These are phyloP conservation scores for Boletales sp. DNA, from an alignment of 768 basidiomycete species.

Conservation along the genomic window DNA sequence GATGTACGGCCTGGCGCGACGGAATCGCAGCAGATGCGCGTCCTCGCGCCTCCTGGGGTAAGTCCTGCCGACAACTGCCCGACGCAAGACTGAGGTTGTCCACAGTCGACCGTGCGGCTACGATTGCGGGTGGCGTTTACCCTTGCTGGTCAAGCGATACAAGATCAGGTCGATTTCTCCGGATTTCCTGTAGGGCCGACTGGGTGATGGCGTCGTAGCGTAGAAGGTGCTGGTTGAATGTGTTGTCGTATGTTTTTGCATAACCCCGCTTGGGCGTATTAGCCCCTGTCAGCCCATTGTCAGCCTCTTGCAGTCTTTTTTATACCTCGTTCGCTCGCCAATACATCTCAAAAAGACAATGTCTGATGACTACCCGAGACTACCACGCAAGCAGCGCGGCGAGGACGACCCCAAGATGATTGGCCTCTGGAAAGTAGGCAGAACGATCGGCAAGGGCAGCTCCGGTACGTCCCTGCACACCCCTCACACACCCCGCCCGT, in stretches of 20 bases:
- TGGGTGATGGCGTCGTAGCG: constrained; percentile 19
- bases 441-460: constrained; percentile 78
- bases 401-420: constrained; percentile 60
- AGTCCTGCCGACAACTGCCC: constrained; percentile 23
- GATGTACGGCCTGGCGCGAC: constrained; percentile 71
- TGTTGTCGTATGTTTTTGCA: constrained; percentile 5
- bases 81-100: neutral
- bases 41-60: constrained; percentile 84
- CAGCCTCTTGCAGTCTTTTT: constrained; percentile 14
- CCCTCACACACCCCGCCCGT: neutral
- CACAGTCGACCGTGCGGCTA: constrained; percentile 76
- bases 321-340: constrained; percentile 10
- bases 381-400: constrained; percentile 27
- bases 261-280: constrained; percentile 5
- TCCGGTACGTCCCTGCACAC: constrained; percentile 50
- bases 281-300: constrained; percentile 24
- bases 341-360: constrained; percentile 23
- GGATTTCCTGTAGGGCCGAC: constrained; percentile 82
- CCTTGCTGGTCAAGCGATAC: constrained; percentile 63
- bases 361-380: constrained; percentile 25
- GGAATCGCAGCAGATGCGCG: constrained; percentile 95
- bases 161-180: constrained; percentile 93
- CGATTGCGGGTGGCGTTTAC: constrained; percentile 80
- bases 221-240: too few relatives aligned
- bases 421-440: constrained; percentile 79